A percentile compares a stretch with the other conserved stretches of the same genome.
phyloP scores from a whole-genome alignment of 1,284 basidiomycete species.

The Heterobasidion annosum region DNA sequence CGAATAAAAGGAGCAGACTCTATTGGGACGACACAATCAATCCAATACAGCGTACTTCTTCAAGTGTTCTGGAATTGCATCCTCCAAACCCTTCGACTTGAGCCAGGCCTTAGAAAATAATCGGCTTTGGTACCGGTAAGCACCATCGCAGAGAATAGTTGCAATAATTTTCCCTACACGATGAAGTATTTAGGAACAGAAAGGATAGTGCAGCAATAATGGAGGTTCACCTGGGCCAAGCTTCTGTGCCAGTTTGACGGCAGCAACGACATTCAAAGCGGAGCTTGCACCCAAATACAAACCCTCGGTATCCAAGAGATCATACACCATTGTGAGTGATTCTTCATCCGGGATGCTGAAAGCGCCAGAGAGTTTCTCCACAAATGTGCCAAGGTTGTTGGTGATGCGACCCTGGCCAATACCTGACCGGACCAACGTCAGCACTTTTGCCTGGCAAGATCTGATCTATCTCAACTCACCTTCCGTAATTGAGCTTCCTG shows the following conservation, averaged over 20 bases:
- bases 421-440: conserved; percentile 34
- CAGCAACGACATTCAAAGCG: conserved; percentile 93
- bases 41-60: conserved; percentile 89
- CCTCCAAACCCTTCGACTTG: conserved; percentile 70
- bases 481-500: conserved; percentile 93
- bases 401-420: conserved; percentile 98
- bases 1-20: no score
- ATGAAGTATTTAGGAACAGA: conserved; percentile 4
- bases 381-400: conserved; percentile 84
- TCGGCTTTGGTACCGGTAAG: conserved; percentile 93
- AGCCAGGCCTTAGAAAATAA: conserved; percentile 97
- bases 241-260: conserved; percentile 79
- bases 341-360: conserved; percentile 86
- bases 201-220: neutral
- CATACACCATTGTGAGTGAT: conserved; percentile 90
- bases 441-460: neutral
- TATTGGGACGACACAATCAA: conserved; percentile 17
- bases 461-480: conserved; percentile 36
- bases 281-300: conserved; percentile 95
- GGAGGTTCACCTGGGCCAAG: conserved; percentile 65
- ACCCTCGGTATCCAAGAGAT: conserved; percentile 88
- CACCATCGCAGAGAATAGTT: conserved; percentile 91
- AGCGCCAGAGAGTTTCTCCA: conserved; percentile 75
- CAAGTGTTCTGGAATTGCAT: conserved; percentile 78
- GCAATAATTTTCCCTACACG: conserved; percentile 75